These are phyloP conservation scores for Gastrolobium villosum DNA, from an alignment of 306 rosid species.

Conservation along the genomic window DNA sequence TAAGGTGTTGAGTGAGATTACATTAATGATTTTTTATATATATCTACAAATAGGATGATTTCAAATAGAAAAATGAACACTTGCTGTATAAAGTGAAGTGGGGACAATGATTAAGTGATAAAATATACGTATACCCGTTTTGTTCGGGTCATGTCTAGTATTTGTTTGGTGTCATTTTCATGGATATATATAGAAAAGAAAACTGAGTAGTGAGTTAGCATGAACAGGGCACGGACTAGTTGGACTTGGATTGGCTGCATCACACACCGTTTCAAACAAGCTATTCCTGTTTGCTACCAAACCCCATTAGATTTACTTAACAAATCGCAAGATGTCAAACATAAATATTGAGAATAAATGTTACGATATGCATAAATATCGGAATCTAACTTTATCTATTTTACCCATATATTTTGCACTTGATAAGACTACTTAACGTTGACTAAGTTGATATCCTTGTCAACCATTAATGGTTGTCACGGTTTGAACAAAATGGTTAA, in stretches of 20 bases:
- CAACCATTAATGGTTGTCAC: conserved; percentile 5
- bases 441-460: conserved; percentile 17
- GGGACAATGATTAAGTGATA: conserved; percentile 4
- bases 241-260: conserved; percentile 37
- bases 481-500: neutral
- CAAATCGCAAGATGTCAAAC: conserved; percentile 19
- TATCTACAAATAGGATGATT: too few species aligned
- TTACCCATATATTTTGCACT: neutral
- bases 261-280: conserved; percentile 24
- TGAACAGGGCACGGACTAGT: conserved; percentile 1
- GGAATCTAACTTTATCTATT: neutral
- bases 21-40: too few species aligned
- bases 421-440: neutral
- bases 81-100: conserved; percentile 17
- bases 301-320: conserved; percentile 2
- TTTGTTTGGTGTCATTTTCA: conserved; percentile 4
- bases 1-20: too few species aligned
- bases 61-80: neutral
- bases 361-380: neutral
- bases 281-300: conserved; percentile 40
- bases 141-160: neutral
- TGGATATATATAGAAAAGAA: too few species aligned
- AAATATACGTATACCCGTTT: conserved; percentile 5
- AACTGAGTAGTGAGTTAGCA: neutral
- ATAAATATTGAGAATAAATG: neutral